phyloP scores from a whole-genome alignment of 75 land plant genomes.

The Sequoiadendron giganteum region DNA sequence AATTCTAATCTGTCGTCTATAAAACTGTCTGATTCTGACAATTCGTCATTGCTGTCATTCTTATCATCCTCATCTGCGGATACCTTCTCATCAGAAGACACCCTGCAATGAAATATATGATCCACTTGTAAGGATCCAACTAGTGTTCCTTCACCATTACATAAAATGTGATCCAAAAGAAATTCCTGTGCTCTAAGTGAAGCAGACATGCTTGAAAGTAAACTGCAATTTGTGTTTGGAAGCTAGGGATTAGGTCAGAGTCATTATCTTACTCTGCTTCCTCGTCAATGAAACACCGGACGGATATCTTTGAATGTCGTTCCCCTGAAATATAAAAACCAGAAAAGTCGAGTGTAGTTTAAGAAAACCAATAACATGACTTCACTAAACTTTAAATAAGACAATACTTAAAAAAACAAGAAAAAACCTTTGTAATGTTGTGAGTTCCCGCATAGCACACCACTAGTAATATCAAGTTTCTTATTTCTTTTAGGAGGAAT shows the following conservation, averaged over 20 bases:
- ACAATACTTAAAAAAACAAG: neutral
- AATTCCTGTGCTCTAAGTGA: neutral
- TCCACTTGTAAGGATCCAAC: neutral
- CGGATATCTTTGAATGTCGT: slow-evolving; percentile 19
- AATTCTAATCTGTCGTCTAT: slow-evolving; percentile 67
- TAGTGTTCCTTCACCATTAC: neutral
- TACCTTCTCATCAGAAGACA: slow-evolving; percentile 62
- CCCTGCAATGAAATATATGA: slow-evolving; percentile 39
- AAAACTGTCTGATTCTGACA: slow-evolving; percentile 56
- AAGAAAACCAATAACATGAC: neutral
- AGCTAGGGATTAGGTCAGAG: neutral
- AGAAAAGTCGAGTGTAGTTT: neutral
- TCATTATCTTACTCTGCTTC: slow-evolving; percentile 88
- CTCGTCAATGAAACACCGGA: slow-evolving; percentile 65
- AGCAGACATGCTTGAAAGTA: neutral
- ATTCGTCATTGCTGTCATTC: slow-evolving; percentile 36
- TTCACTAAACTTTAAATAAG: neutral
- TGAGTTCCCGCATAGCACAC: neutral
- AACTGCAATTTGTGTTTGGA: neutral
- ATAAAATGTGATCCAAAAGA: neutral
- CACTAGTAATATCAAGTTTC: neutral
- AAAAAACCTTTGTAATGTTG: neutral
- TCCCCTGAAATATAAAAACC: slow-evolving; percentile 30
- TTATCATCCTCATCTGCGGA: slow-evolving; percentile 79
- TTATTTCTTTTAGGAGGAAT: neutral